Evolutionary conservation across 495 filamentous ascomycete species (phyloP).

Genomic region (Neurospora tetraspora): DNA sequence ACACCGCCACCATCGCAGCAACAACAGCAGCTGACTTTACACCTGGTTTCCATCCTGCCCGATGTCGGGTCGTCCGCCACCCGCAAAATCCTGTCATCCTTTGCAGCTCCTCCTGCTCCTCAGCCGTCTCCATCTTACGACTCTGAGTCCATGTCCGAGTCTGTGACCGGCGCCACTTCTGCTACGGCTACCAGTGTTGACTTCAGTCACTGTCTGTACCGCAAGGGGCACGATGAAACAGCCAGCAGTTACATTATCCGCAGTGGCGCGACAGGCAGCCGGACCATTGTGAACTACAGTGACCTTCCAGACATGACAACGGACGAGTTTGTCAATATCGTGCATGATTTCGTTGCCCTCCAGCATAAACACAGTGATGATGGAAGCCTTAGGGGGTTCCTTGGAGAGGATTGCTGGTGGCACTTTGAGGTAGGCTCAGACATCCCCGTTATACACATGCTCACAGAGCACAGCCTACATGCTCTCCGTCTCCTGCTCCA

Average conservation of each 20-base stretch:
- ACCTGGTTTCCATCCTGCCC: conserved; percentile 35
- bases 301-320: conserved; percentile 54
- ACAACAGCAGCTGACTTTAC: conserved; percentile 12
- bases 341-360: not conserved
- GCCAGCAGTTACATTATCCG: conserved; percentile 66
- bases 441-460: not conserved
- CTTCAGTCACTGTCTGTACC: conserved; percentile 48
- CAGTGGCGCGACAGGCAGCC: conserved; percentile 45
- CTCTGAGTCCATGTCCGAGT: conserved; percentile 6
- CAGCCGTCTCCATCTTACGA: not conserved
- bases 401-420: conserved; percentile 42
- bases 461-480: not conserved
- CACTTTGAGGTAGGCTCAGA: conserved; percentile 56
- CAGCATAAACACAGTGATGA: not conserved
- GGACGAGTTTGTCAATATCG: conserved; percentile 39
- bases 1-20: not conserved
- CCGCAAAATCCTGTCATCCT: conserved; percentile 27
- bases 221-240: conserved; percentile 42
- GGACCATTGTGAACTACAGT: conserved; percentile 64
- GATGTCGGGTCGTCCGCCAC: conserved; percentile 22
- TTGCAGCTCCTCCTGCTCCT: conserved; percentile 15
- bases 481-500: not conserved
- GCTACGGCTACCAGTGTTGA: conserved; percentile 19
- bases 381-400: conserved; percentile 14
- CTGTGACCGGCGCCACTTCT: conserved; percentile 1